These are phyloP conservation scores for Venturia nashicola DNA, from an alignment of 2,329 filamentous ascomycete genomes.

Conservation along the genomic window DNA sequence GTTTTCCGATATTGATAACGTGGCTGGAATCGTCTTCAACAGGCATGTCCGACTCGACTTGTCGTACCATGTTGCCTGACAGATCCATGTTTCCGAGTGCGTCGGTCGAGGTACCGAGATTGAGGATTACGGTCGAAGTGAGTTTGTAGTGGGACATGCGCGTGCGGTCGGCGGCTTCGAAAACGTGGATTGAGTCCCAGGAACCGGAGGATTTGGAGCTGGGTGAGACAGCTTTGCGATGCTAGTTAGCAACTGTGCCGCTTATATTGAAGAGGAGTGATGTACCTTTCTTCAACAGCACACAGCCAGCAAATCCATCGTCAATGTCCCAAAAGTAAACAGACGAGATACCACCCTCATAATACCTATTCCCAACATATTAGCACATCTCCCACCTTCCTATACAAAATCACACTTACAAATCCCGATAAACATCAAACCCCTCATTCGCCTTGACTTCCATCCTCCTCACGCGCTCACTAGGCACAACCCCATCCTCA, in stretches of 20 bases:
- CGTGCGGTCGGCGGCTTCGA: conserved; percentile 87
- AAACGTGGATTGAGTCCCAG: conserved; percentile 98
- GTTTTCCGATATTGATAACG: conserved; percentile 66
- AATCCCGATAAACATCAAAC: conserved; percentile 90
- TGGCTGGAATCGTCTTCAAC: conserved; percentile 42
- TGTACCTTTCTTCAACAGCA: conserved; percentile 83
- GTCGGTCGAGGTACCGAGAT: conserved; percentile 57
- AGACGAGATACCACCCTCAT: conserved; percentile 88
- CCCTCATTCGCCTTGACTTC: conserved; percentile 64
- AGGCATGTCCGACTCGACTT: conserved; percentile 84
- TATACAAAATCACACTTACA: conserved; percentile 37
- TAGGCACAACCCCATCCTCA: conserved; percentile 36
- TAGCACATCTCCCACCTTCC: neutral
- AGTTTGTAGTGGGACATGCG: conserved; percentile 94
- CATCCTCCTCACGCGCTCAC: conserved; percentile 10
- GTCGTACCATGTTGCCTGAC: conserved; percentile 93
- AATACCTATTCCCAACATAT: conserved; percentile 48
- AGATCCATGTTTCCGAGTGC: conserved; percentile 78
- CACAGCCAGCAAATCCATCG: conserved; percentile 92
- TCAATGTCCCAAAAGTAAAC: conserved; percentile 99
- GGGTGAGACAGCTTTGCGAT: conserved; percentile 49
- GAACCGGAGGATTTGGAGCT: conserved; percentile 60
- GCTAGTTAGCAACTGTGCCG: neutral
- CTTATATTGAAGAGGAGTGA: neutral
- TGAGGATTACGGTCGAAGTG: conserved; percentile 90